Base-by-base conservation (phyloP, 139 green algal species). In the Tetraselmis chui region DNA sequence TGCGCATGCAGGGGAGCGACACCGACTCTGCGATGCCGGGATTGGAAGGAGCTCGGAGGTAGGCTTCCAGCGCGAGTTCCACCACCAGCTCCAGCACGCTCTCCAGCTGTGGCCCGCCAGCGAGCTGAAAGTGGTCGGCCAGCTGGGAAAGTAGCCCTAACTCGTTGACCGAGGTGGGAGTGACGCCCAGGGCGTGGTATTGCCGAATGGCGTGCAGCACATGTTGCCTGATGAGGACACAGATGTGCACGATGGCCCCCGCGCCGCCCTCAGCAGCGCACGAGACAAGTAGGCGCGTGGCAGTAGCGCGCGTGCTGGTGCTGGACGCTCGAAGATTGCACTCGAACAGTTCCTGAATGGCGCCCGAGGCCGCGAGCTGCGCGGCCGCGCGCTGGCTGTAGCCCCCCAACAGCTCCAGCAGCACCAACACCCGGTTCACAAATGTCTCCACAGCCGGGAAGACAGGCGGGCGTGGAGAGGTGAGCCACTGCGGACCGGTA, bases 281-380 rank as follows among this genome's bases (percentile, higher is more conserved):
- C 82, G 27, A 45, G 76, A 87, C 76, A 88, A 86, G 29, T 58
- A 58, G 32, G 76, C 45, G 45, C 45, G 45, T 67, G 45, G 45
- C 45, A 67, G 45, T 18, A 18, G 45, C n/a, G 23, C 83, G 80
- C 29, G 80, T 30, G 24, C 2, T 2, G 28, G n/a, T 31, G 27
- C 67, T 31, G 59, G 85, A 84, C 32, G 84, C 31, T 30, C 89
- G 87, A 29, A 90, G 75, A 81, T 87, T 89, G 77, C 76, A 85
- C 58, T 31, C 59, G 26, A 90, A 83, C 0, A 90, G 81, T 75
- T 90, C 81, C 23, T 79, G n/a, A 32, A 90, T 23, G 1, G 75
- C 59, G 5, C 75, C 77, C 18, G 45, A 25, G 29, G 59, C 77
- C 28, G 79, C 84, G 30, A 89, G 28, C 0, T 74, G 26, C 25